These are phyloP conservation scores for Lipomyces mesembrius DNA, from an alignment of 805 yeast genomes.

Conservation along the genomic window DNA sequence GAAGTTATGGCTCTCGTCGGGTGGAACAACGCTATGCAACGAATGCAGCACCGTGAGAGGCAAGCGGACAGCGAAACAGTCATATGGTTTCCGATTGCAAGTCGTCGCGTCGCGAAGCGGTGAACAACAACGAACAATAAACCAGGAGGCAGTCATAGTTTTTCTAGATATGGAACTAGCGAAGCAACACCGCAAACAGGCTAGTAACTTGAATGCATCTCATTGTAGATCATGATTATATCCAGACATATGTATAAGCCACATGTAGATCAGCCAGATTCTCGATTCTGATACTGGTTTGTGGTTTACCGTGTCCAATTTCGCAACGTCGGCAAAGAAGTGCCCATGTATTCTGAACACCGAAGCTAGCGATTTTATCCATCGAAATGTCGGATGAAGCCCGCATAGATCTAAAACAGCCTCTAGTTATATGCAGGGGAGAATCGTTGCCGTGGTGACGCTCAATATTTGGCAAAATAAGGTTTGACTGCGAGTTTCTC, in stretches of 20 bases:
- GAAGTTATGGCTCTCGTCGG: not conserved
- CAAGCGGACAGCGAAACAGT: not conserved
- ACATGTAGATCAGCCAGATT: not conserved
- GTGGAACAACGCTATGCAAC: no score
- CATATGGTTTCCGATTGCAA: not conserved
- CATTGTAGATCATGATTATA: not conserved
- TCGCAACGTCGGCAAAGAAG: not conserved
- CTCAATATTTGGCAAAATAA: not conserved
- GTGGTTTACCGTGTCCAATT: no score
- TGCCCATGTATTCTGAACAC: not conserved
- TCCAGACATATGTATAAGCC: not conserved
- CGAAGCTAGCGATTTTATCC: not conserved
- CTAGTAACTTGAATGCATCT: not conserved
- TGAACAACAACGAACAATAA: not conserved
- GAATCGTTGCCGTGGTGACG: slow-evolving; percentile 6
- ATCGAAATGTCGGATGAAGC: no score
- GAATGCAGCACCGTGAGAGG: not conserved
- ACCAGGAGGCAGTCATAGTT: not conserved
- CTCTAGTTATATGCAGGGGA: not conserved
- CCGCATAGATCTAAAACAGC: not conserved
- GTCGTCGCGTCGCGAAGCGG: not conserved
- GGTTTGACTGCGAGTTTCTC: not conserved
- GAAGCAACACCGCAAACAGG: not conserved
- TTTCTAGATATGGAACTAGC: not conserved
- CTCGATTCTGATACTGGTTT: no score